These are phyloP conservation scores for Paragyromitra xinjiangensis DNA, from an alignment of 495 filamentous ascomycete genomes.

Conservation along the genomic window DNA sequence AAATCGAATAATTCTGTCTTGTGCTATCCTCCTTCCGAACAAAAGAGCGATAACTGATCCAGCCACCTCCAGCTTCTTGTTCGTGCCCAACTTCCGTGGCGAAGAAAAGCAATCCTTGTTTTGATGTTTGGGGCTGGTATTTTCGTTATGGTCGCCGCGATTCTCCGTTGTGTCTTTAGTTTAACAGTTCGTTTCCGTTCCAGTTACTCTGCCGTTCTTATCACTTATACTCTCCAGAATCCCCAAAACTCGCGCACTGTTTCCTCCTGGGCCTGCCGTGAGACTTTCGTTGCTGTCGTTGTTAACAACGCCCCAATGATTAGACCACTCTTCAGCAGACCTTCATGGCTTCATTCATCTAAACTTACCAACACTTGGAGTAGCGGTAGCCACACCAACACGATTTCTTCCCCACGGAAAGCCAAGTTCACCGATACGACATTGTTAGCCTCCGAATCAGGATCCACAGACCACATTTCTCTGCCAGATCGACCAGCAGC, in stretches of 20 bases:
- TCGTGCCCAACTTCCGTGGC: slow-evolving; percentile 63
- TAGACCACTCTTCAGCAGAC: slow-evolving; percentile 61
- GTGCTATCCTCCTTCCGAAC: no score
- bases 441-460: background rate
- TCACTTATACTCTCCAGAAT: background rate
- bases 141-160: slow-evolving; percentile 68
- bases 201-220: background rate
- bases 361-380: background rate
- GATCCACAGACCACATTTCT: slow-evolving; percentile 9
- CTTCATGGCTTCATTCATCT: slow-evolving; percentile 13
- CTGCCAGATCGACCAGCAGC: slow-evolving; percentile 3
- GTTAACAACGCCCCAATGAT: slow-evolving; percentile 71
- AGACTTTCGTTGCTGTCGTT: slow-evolving; percentile 70
- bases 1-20: background rate
- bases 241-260: slow-evolving; percentile 57
- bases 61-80: slow-evolving; percentile 61
- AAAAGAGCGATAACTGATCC: background rate
- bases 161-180: slow-evolving; percentile 68
- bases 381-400: background rate
- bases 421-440: slow-evolving; percentile 8
- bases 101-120: slow-evolving; percentile 65
- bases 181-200: slow-evolving; percentile 61
- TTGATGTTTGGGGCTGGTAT: slow-evolving; percentile 69
- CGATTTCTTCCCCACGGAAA: background rate
- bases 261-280: slow-evolving; percentile 70